A percentile compares a stretch with the other conserved stretches of the same genome.
Evolutionary conservation across 371 early-diverging fungal species (phyloP).

Genomic region (Mortierella sp.): DNA sequence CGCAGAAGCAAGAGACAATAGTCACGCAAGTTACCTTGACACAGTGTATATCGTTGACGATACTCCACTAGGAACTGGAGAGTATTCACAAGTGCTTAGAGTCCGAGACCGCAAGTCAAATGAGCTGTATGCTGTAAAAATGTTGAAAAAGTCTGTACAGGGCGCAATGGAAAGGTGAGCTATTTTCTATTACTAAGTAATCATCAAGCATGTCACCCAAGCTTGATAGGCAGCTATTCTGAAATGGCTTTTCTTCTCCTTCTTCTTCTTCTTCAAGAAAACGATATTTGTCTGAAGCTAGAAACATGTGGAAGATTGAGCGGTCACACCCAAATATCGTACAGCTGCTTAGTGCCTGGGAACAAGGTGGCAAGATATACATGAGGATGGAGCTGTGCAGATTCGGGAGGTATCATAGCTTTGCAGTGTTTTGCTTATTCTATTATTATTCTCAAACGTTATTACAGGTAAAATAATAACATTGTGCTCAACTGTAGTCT

Average conservation of each 20-base stretch:
- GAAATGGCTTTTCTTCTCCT: too few relatives aligned
- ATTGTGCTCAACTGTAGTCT: not conserved
- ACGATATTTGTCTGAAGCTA: not conserved
- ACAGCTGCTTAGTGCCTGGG: conserved; percentile 1
- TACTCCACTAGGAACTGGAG: not conserved
- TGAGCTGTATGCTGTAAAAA: conserved; percentile 1
- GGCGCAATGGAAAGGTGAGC: conserved; percentile 1
- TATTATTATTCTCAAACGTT: too few relatives aligned
- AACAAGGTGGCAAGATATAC: not conserved
- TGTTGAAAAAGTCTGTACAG: not conserved
- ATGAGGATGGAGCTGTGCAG: conserved; percentile 1
- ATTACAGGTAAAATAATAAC: too few relatives aligned
- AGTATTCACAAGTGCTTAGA: not conserved
- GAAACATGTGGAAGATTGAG: conserved; percentile 7
- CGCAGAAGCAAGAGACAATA: not conserved
- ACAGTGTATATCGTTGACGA: conserved; percentile 2
- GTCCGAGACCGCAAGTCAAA: not conserved
- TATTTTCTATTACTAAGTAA: not conserved
- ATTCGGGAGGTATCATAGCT: not conserved
- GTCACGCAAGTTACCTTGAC: not conserved
- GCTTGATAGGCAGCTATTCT: not conserved
- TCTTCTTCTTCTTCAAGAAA: not conserved
- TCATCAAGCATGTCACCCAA: not conserved
- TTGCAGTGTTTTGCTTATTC: not conserved
- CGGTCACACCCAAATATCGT: not conserved